Conservation (phyloP, 495 filamentous ascomycete genomes). For the Pseudomonodictys pantanalensis region DNA sequence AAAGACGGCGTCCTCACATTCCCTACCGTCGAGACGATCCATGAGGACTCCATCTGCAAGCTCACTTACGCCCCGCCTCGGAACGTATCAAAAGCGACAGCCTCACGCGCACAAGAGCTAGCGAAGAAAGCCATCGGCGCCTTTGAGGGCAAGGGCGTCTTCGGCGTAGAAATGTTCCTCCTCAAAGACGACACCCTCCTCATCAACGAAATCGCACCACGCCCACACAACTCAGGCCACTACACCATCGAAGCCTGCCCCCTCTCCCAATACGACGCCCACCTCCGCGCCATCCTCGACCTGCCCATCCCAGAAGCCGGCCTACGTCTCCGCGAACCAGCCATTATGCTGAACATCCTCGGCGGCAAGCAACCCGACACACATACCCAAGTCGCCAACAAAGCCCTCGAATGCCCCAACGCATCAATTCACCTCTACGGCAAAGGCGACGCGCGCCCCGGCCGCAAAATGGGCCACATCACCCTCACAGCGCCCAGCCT, state of each 20-base stretch:
- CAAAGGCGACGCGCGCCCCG: conserved; percentile 77
- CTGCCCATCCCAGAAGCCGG: conserved; percentile 64
- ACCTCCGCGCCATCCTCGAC: conserved; percentile 81
- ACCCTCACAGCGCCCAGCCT: conserved; percentile 71
- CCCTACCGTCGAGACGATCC: conserved; percentile 89
- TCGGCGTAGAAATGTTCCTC: conserved; percentile 96
- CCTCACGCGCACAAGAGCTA: conserved; percentile 66
- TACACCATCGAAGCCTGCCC: conserved; percentile 94
- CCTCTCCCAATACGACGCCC: conserved; percentile 87
- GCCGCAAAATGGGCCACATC: conserved; percentile 93
- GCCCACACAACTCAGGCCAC: conserved; percentile 95
- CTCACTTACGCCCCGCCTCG: conserved; percentile 84
- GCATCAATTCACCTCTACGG: conserved; percentile 84
- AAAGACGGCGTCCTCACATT: conserved; percentile 75
- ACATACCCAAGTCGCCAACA: conserved; percentile 64
- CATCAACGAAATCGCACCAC: conserved; percentile 91
- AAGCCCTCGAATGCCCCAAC: conserved; percentile 59
- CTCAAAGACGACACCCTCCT: conserved; percentile 68
- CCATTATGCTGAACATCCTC: conserved; percentile 97
- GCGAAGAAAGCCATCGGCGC: conserved; percentile 74
- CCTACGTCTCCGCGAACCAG: conserved; percentile 54
- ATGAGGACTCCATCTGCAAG: conserved; percentile 95
- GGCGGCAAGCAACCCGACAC: conserved; percentile 69
- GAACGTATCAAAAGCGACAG: conserved; percentile 58
- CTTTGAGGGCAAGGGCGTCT: conserved; percentile 86